These are phyloP conservation scores for Fusarium devonianum DNA, from an alignment of 2,329 filamentous ascomycete genomes.

Conservation along the genomic window DNA sequence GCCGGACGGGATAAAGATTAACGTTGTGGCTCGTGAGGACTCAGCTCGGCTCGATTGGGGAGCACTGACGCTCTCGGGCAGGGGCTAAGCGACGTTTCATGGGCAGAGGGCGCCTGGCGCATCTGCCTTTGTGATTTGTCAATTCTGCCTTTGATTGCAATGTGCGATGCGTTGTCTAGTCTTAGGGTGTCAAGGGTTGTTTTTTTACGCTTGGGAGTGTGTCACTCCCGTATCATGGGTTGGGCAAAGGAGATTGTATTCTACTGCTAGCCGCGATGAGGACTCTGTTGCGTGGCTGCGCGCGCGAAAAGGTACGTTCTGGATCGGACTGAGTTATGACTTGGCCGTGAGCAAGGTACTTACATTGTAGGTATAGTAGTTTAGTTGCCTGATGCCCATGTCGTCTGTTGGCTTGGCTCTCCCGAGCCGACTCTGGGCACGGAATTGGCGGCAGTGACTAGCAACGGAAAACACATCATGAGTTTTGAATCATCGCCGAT, in stretches of 20 bases:
- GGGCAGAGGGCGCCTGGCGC: slow-evolving; percentile 2
- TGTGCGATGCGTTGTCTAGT: slow-evolving; percentile 31
- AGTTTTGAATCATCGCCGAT: slow-evolving; percentile 32
- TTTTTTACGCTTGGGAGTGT: no score
- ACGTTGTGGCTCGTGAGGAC: slow-evolving; percentile 33
- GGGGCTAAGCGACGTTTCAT: slow-evolving; percentile 29
- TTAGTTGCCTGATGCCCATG: neutral
- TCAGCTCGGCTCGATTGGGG: slow-evolving; percentile 28
- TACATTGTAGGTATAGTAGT: no score
- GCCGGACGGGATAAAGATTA: slow-evolving; percentile 18
- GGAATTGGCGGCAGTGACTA: slow-evolving; percentile 21
- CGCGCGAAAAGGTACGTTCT: no score
- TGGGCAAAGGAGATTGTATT: no score
- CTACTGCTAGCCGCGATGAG: no score
- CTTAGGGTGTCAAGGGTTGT: slow-evolving; percentile 1
- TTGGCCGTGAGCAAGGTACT: no score
- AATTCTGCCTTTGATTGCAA: slow-evolving; percentile 8
- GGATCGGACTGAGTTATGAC: no score
- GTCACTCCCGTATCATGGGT: no score
- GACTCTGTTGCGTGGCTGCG: no score
- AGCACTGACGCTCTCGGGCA: slow-evolving; percentile 7
- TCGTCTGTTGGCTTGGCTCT: slow-evolving; percentile 7
- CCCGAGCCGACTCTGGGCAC: slow-evolving; percentile 9
- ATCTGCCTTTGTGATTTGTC: slow-evolving; percentile 20
- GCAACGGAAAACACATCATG: neutral